Percentiles rank a stretch among this genome's conserved stretches.
These are phyloP conservation scores for Ascochyta rabiei DNA, from an alignment of 2,329 filamentous ascomycete genomes.

Conservation along the genomic window DNA sequence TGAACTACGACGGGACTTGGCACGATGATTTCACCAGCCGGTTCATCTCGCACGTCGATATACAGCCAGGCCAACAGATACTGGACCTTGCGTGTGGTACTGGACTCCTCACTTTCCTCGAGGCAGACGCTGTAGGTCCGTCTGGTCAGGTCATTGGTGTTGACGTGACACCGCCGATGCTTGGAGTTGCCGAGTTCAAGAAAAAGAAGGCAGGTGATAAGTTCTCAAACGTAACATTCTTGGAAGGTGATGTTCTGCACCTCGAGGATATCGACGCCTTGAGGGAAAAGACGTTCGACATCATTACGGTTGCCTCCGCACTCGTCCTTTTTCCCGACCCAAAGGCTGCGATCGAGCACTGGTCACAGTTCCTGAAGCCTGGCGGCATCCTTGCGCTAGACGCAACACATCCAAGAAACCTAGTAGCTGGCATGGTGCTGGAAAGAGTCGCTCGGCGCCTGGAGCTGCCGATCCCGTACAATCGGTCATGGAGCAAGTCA, in stretches of 20 bases:
- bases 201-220: slow-evolving; percentile 31
- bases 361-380: slow-evolving; percentile 49
- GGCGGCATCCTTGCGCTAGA: slow-evolving; percentile 50
- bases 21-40: slow-evolving; percentile 49
- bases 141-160: slow-evolving; percentile 49
- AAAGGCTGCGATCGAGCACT: slow-evolving; percentile 44
- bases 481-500: slow-evolving; percentile 45
- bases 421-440: slow-evolving; percentile 46
- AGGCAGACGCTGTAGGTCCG: slow-evolving; percentile 47
- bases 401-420: slow-evolving; percentile 47
- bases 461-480: slow-evolving; percentile 43
- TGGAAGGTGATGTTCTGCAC: slow-evolving; percentile 47
- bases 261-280: slow-evolving; percentile 36
- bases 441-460: slow-evolving; percentile 46
- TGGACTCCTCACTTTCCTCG: slow-evolving; percentile 51
- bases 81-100: slow-evolving; percentile 56
- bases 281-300: slow-evolving; percentile 36
- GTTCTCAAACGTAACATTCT: slow-evolving; percentile 43
- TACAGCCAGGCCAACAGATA: slow-evolving; percentile 48
- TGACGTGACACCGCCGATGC: slow-evolving; percentile 52
- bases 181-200: slow-evolving; percentile 45
- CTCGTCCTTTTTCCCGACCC: slow-evolving; percentile 51
- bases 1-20: slow-evolving; percentile 50
- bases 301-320: slow-evolving; percentile 50
- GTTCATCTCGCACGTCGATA: slow-evolving; percentile 41